A percentile compares a stretch with the other conserved stretches of the same genome.
Conservation (phyloP, 2,329 filamentous ascomycete species). For the Geosmithia flava region DNA sequence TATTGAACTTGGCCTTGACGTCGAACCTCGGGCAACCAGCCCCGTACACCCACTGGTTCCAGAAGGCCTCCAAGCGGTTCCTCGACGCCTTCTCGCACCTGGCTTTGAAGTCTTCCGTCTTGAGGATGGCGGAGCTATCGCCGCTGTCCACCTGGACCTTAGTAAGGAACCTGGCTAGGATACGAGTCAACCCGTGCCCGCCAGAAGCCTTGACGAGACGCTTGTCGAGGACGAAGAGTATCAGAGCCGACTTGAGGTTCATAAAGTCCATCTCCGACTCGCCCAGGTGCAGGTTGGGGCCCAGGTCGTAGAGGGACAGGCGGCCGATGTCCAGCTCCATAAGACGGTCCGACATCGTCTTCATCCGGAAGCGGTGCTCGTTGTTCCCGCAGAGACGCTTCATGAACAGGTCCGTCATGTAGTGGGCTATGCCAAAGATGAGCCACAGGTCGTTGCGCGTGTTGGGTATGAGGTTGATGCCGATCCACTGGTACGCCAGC, state of each 20-base stretch:
- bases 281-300: slow-evolving; percentile 65
- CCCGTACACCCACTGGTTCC: slow-evolving; percentile 83
- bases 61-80: slow-evolving; percentile 78
- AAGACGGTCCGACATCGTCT: slow-evolving; percentile 69
- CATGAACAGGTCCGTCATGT: slow-evolving; percentile 91
- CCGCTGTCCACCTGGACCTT: slow-evolving; percentile 60
- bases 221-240: slow-evolving; percentile 88
- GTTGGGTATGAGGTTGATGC: slow-evolving; percentile 81
- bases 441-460: slow-evolving; percentile 77
- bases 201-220: slow-evolving; percentile 73
- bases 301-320: slow-evolving; percentile 72
- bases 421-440: slow-evolving; percentile 80
- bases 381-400: slow-evolving; percentile 87
- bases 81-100: slow-evolving; percentile 83
- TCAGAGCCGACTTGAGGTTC: slow-evolving; percentile 76
- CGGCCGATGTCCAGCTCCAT: slow-evolving; percentile 71
- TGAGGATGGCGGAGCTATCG: slow-evolving; percentile 59
- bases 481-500: slow-evolving; percentile 85
- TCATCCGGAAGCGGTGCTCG: slow-evolving; percentile 84
- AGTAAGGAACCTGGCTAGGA: slow-evolving; percentile 75
- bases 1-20: slow-evolving; percentile 86
- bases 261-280: slow-evolving; percentile 84
- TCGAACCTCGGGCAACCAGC: slow-evolving; percentile 82
- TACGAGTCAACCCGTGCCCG: slow-evolving; percentile 72
- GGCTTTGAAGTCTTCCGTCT: slow-evolving; percentile 63